Base-by-base conservation (phyloP, 305 asterid species). In the Fraxinus ornus region DNA sequence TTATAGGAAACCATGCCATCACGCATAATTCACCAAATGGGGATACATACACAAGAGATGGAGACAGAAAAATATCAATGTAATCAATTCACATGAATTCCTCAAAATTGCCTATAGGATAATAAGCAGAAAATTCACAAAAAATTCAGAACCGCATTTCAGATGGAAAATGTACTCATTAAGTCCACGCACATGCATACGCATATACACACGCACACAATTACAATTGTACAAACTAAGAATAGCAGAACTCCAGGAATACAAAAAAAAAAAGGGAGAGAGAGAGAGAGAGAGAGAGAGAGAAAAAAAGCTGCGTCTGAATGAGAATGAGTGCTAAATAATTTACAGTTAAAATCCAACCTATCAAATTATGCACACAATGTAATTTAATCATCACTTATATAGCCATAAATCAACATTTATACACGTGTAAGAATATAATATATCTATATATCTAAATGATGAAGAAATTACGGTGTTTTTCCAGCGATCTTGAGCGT, bases 401-500 rank as follows among this genome's bases (percentile, higher is more conserved):
- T 70, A 47, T 4, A 68, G 21, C n/a, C 21, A 70, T 19, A 37
- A 80, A 32, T 82, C 60, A 62, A 12, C 7, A 37, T 37, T 68
- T 12, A n/a, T 8, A 76, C 73, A 78, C 78, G 75, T 3, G 80
- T 19, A 75, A 80, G 32, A 21, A 21, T 52, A 24, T 37, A 19
- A 72, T 32, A 36, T 9, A 52, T 26, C 3, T 41, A 28, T 10
- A 52, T 0, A 79, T 37, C 32, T 17, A 71, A 81, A 33, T 19
- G 41, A 39, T 32, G 49, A 60, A 37, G 64, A 39, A 21, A 83
- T 78, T 68, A 94, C 99, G 81, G 98, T 97, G 80, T 97, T 97
- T 88, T 89, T 94, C 99, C 99, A 97, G 0, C 99, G 98, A 90
- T 97, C 99, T 55, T 90, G 98, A 32, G 98, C 95, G 90, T 97